Base-by-base conservation (phyloP, 2,329 filamentous ascomycete genomes). In the Trichoderma aggressivum region DNA sequence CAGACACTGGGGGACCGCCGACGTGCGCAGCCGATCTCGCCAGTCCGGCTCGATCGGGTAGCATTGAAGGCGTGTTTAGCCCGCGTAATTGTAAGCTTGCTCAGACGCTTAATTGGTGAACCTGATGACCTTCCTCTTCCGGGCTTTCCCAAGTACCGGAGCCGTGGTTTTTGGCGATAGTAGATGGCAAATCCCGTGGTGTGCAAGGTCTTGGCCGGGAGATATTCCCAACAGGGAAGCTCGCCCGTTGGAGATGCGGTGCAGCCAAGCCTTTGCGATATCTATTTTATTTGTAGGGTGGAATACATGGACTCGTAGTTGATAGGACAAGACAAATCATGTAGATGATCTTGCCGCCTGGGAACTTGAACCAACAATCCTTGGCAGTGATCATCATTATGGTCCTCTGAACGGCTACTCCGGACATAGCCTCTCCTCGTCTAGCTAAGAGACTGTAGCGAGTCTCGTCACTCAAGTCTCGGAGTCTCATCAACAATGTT, bases 161-260 rank as follows among this genome's bases (percentile, higher is more conserved):
- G 16, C 50, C 24, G 18, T 66, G 50, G 64, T 10, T n/a, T 26
- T 55, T 47, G 24, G 24, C 14, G 64, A 47, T 30, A 43, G 50
- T 30, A 43, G 50, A 56, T 58, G 10, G 47, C 24, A 56, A 16
- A 32, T 30, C 16, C 32, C 26, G 14, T 62, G 14, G 30, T 56
- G 47, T 66, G 8, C 24, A 39, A 39, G 8, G 43, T 30, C 43
- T 63, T 58, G 26, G 34, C 36, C 64, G 64, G 64, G n/a, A 47
- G 34, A 67, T 43, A 24, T 59, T 18, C 64, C 64, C 26, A 67
- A 59, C 64, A 43, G 18, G 64, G 64, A 58, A 67, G 64, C 53
- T 67, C 63, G 4, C 10, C 14, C 7, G 12, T 18, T 12, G 7
- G 12, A 21, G n/a, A 34, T 34, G 56, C 8, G 28, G 12, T 21